These are phyloP conservation scores for Abrus precatorius DNA, from an alignment of 306 rosid genomes.

Conservation along the genomic window DNA sequence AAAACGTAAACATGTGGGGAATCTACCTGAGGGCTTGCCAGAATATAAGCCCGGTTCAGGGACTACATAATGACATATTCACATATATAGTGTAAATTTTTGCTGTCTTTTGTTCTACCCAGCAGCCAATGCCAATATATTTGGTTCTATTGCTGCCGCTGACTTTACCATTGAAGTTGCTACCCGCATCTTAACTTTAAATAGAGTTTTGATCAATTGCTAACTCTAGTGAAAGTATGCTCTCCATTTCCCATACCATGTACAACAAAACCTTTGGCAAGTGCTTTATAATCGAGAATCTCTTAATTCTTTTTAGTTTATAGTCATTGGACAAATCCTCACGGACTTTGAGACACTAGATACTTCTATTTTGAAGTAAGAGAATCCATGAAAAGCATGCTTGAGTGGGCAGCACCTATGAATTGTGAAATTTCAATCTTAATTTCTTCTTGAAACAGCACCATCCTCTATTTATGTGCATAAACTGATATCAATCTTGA, in stretches of 20 bases:
- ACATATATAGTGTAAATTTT: not conserved
- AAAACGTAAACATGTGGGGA: not conserved
- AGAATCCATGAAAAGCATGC: constrained; percentile 4
- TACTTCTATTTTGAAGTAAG: constrained; percentile 10
- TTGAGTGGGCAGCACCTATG: constrained; percentile 1
- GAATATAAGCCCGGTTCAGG: constrained; percentile 12
- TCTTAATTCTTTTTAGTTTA: not conserved
- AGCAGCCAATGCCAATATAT: not conserved
- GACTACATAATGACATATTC: not conserved
- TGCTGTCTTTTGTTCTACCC: not conserved
- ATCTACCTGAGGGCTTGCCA: not conserved
- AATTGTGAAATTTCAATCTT: not conserved
- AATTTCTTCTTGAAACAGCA: not conserved
- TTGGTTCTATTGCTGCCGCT: not conserved
- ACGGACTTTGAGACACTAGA: not conserved
- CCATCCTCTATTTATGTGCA: not conserved
- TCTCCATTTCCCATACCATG: not conserved
- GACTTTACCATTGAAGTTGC: constrained; percentile 7
- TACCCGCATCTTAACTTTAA: not conserved
- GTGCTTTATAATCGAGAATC: constrained; percentile 1
- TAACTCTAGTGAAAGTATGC: not conserved
- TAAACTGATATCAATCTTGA: not conserved
- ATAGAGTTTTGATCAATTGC: constrained; percentile 15
- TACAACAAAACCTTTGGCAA: not conserved
- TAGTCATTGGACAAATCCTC: not conserved